phyloP scores from a whole-genome alignment of 441 rosid genomes.

The Jatropha podagrica region DNA sequence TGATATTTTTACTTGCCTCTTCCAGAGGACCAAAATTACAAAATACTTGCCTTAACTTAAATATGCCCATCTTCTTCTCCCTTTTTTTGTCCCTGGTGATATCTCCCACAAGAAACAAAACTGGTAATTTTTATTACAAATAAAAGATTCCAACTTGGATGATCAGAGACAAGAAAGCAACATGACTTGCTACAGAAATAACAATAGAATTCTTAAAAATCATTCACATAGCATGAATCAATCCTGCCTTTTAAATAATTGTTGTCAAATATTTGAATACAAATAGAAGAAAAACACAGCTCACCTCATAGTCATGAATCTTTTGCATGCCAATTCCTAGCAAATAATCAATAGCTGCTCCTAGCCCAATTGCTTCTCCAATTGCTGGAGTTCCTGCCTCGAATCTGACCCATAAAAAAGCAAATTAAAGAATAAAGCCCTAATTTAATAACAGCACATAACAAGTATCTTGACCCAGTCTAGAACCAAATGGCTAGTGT shows the following conservation, averaged over 20 bases:
- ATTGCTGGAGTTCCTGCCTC: slow-evolving; percentile 85
- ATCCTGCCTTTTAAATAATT: background rate
- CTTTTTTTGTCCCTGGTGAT: background rate
- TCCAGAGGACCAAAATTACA: background rate
- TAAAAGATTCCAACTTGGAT: background rate
- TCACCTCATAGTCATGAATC: slow-evolving; percentile 85
- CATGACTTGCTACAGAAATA: background rate
- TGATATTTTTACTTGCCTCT: background rate
- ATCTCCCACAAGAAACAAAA: background rate
- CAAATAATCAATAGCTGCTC: slow-evolving; percentile 83
- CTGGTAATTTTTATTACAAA: background rate
- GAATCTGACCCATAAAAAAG: slow-evolving; percentile 50
- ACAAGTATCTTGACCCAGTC: background rate
- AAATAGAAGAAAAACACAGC: slow-evolving; percentile 17
- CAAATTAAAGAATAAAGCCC: slow-evolving; percentile 15
- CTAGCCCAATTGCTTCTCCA: slow-evolving; percentile 38
- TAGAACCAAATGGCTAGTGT: background rate
- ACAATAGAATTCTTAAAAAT: background rate
- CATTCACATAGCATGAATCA: background rate
- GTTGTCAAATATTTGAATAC: too few relatives aligned
- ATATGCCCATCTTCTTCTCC: background rate
- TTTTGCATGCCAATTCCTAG: slow-evolving; percentile 75
- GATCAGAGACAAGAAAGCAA: background rate
- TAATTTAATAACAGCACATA: background rate
- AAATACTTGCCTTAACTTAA: background rate